These are phyloP conservation scores for Taiwanofungus camphoratus DNA, from an alignment of 1,284 basidiomycete species.

Conservation along the genomic window DNA sequence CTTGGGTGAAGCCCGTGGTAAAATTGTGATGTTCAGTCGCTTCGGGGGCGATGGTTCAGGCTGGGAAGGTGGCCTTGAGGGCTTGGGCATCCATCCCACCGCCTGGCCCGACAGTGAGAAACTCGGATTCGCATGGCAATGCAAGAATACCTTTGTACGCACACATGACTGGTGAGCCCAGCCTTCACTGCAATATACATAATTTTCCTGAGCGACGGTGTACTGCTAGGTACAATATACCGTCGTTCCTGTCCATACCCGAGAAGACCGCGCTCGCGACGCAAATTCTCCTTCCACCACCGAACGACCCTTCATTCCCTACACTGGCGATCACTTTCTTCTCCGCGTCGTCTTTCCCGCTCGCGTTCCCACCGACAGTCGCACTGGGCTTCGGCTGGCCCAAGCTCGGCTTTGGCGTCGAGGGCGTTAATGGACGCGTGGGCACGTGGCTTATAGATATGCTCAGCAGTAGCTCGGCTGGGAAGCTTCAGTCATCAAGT, in stretches of 20 bases:
- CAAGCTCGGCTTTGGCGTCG: conserved; percentile 62
- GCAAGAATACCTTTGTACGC: conserved; percentile 59
- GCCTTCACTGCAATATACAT: not conserved
- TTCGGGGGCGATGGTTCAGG: conserved; percentile 64
- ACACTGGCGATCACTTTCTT: conserved; percentile 68
- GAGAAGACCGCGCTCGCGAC: conserved; percentile 67
- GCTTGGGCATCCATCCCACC: conserved; percentile 76
- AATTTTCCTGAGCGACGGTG: conserved; percentile 3
- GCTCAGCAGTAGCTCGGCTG: conserved; percentile 28
- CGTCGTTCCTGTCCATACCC: conserved; percentile 70
- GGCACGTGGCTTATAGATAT: conserved; percentile 62
- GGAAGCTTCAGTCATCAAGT: conserved; percentile 8
- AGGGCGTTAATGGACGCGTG: conserved; percentile 77
- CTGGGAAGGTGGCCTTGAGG: conserved; percentile 62
- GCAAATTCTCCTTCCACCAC: conserved; percentile 42
- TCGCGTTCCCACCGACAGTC: conserved; percentile 67
- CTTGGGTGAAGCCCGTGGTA: conserved; percentile 79
- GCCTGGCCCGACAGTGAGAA: conserved; percentile 76
- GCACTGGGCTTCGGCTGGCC: conserved; percentile 83
- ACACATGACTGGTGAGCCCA: conserved; percentile 76
- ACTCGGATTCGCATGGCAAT: conserved; percentile 70
- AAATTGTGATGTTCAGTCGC: conserved; percentile 76
- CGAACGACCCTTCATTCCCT: conserved; percentile 33
- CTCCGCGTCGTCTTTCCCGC: conserved; percentile 77
- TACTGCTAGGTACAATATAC: conserved; percentile 78